Evolutionary conservation across 768 basidiomycete species (phyloP).

Genomic region (Cystofilobasidium bisporidii): DNA sequence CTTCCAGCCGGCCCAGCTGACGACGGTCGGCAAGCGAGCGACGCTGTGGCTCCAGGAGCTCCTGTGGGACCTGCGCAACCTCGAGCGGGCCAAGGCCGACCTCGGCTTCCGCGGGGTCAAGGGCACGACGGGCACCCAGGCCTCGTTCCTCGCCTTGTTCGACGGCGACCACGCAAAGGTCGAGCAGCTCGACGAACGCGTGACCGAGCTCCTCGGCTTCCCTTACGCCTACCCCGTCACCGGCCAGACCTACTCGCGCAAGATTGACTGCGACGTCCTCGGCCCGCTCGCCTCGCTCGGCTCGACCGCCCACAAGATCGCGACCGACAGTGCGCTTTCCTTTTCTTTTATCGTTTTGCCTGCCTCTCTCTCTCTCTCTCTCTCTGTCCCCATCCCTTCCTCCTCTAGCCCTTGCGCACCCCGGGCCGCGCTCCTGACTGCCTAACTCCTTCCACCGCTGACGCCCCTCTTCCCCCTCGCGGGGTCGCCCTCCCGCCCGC

Average conservation of each 20-base stretch:
- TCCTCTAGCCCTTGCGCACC: too few relatives aligned
- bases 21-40: slow-evolving; percentile 93
- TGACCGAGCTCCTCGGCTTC: slow-evolving; percentile 87
- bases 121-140: slow-evolving; percentile 98
- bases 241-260: slow-evolving; percentile 96
- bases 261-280: slow-evolving; percentile 89
- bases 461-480: neutral
- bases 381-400: too few relatives aligned
- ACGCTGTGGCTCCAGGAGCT: slow-evolving; percentile 98
- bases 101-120: slow-evolving; percentile 96
- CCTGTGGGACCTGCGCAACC: slow-evolving; percentile 89
- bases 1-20: slow-evolving; percentile 96
- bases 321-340: slow-evolving; percentile 69
- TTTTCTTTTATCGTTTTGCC: too few relatives aligned
- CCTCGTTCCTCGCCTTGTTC: slow-evolving; percentile 85
- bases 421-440: too few relatives aligned
- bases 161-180: slow-evolving; percentile 95
- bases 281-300: slow-evolving; percentile 77
- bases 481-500: neutral
- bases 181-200: slow-evolving; percentile 73
- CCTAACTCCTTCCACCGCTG: too few relatives aligned
- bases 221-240: slow-evolving; percentile 93
- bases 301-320: slow-evolving; percentile 95
- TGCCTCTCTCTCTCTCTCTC: too few relatives aligned
- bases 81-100: slow-evolving; percentile 79